phyloP scores from a whole-genome alignment of 2,329 filamentous ascomycete genomes.

The Penicillium sp. region DNA sequence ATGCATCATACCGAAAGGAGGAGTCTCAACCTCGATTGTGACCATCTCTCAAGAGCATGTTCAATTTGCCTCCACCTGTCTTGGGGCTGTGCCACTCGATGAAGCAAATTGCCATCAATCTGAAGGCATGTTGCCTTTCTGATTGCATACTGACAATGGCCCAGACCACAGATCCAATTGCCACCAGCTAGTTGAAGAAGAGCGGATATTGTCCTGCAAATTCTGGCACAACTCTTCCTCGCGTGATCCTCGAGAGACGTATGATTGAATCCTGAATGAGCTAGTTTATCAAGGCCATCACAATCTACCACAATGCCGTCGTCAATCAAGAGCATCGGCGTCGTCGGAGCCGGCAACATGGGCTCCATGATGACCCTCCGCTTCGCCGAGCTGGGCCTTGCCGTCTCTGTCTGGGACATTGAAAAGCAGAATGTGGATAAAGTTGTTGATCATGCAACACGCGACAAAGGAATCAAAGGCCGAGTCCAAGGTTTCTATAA shows the following conservation, averaged over 20 bases:
- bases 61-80: neutral
- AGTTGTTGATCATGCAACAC: conserved; percentile 27
- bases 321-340: conserved; percentile 39
- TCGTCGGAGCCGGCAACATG: conserved; percentile 46
- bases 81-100: neutral
- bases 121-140: neutral
- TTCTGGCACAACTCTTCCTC: neutral
- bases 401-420: conserved; percentile 45
- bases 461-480: conserved; percentile 28
- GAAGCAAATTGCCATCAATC: neutral
- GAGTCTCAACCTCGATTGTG: no score
- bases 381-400: conserved; percentile 41
- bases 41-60: neutral
- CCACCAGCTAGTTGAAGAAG: conserved; percentile 23
- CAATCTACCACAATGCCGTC: conserved; percentile 19
- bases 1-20: conserved; percentile 7
- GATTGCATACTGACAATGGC: conserved; percentile 17
- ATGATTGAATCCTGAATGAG: neutral
- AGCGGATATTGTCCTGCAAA: neutral
- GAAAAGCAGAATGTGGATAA: conserved; percentile 37
- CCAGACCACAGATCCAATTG: conserved; percentile 16
- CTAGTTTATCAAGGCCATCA: neutral
- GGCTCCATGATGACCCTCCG: conserved; percentile 47
- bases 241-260: neutral
- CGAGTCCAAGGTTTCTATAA: conserved; percentile 38